Percentiles rank a stretch among this genome's conserved stretches.
Conservation (phyloP, 176 grass and related monocot genomes). For the Eleusine coracana region DNA sequence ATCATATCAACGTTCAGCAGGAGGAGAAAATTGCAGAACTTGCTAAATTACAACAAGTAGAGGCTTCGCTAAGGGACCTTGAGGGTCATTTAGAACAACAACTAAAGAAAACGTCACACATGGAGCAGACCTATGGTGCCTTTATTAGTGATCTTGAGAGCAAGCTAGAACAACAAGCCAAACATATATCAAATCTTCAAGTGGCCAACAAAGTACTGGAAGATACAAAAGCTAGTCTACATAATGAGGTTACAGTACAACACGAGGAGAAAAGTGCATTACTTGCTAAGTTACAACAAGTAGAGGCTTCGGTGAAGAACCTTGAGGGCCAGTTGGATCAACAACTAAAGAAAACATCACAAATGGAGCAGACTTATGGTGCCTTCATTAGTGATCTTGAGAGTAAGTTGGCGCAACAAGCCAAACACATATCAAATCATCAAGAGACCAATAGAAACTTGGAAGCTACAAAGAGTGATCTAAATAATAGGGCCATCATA, state of each 20-base stretch:
- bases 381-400: constrained; percentile 39
- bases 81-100: too few relatives aligned
- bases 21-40: background rate
- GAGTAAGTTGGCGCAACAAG: constrained; percentile 52
- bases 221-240: constrained; percentile 35
- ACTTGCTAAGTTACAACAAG: constrained; percentile 37
- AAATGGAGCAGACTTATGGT: constrained; percentile 25
- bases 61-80: too few relatives aligned
- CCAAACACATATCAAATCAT: constrained; percentile 49
- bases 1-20: too few relatives aligned
- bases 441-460: constrained; percentile 38
- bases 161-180: constrained; percentile 50
- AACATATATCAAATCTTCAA: constrained; percentile 53
- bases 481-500: constrained; percentile 37
- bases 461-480: constrained; percentile 35
- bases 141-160: constrained; percentile 43
- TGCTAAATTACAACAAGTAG: too few relatives aligned
- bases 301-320: constrained; percentile 29
- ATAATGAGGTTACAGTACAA: constrained; percentile 36
- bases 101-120: background rate
- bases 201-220: constrained; percentile 36
- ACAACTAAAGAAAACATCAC: background rate
- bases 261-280: constrained; percentile 43
- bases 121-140: constrained; percentile 14
- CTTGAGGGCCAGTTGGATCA: constrained; percentile 49